Evolutionary conservation across 768 basidiomycete species (phyloP).

Genomic region (Clitopilus passeckerianus): DNA sequence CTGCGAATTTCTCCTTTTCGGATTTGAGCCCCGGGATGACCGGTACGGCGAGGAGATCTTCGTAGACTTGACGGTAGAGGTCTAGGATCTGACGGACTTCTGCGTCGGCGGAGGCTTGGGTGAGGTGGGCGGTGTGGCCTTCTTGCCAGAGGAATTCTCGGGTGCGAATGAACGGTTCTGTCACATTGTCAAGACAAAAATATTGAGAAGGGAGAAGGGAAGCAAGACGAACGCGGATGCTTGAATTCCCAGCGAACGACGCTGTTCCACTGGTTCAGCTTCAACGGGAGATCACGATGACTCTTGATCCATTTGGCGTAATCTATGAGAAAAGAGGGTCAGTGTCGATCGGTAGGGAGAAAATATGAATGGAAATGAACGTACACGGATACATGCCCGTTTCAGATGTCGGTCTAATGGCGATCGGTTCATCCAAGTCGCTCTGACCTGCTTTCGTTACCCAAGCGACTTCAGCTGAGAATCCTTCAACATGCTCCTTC

Average conservation of each 20-base stretch:
- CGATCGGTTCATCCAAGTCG: constrained; percentile 94
- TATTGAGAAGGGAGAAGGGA: background rate
- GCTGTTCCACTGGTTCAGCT: constrained; percentile 98
- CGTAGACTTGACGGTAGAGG: constrained; percentile 91
- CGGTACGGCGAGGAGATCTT: constrained; percentile 95
- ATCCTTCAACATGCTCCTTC: constrained; percentile 98
- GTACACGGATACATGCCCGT: constrained; percentile 99
- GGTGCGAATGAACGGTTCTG: constrained; percentile 97
- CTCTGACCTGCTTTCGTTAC: constrained; percentile 92
- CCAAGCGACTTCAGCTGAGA: constrained; percentile 99
- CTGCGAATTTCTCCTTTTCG: constrained; percentile 99
- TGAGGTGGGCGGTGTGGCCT: constrained; percentile 93
- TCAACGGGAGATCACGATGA: constrained; percentile 93
- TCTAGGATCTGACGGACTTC: constrained; percentile 97
- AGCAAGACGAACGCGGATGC: constrained; percentile 68
- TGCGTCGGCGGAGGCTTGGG: constrained; percentile 81
- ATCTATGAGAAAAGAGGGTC: constrained; percentile 40
- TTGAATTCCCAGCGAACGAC: constrained; percentile 99
- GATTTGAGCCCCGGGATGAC: constrained; percentile 97
- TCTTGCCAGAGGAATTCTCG: constrained; percentile 99
- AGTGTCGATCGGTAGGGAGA: no score
- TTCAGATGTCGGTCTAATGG: constrained; percentile 97
- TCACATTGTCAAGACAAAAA: background rate
- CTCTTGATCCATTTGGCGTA: constrained; percentile 99
- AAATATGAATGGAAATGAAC: constrained; percentile 19